A percentile compares a stretch with the other conserved stretches of the same genome.
Evolutionary conservation across 306 rosid genomes (phyloP).

Genomic region (Datisca glomerata): DNA sequence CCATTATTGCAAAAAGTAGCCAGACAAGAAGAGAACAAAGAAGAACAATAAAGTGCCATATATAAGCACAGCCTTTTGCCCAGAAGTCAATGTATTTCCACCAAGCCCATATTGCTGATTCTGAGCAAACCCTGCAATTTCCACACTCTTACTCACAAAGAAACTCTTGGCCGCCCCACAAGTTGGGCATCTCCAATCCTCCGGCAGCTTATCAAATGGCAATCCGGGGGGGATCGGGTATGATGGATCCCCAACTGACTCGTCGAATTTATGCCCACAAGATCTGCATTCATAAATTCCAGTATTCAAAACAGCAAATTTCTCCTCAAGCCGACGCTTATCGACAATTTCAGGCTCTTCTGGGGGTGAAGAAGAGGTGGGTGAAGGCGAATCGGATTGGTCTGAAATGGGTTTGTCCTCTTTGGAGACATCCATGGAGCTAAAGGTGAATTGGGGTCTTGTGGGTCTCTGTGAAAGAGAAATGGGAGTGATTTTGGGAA

Average conservation of each 20-base stretch:
- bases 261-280: constrained; percentile 83
- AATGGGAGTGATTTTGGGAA: constrained; percentile 12
- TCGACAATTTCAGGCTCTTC: constrained; percentile 21
- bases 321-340: constrained; percentile 69
- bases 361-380: background rate
- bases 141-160: constrained; percentile 81
- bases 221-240: constrained; percentile 79
- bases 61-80: constrained; percentile 76
- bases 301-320: constrained; percentile 75
- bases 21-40: constrained; percentile 68
- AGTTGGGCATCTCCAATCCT: constrained; percentile 92
- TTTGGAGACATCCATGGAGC: constrained; percentile 63
- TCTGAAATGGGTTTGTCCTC: constrained; percentile 54
- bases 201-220: constrained; percentile 68
- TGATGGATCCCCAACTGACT: constrained; percentile 69
- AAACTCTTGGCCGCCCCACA: constrained; percentile 88
- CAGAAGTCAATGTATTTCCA: constrained; percentile 76
- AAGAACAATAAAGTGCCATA: constrained; percentile 67
- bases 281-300: constrained; percentile 94
- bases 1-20: constrained; percentile 76
- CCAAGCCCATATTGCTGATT: constrained; percentile 93
- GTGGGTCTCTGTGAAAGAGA: constrained; percentile 14
- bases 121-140: constrained; percentile 90
- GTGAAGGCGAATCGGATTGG: constrained; percentile 15
- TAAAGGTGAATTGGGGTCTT: constrained; percentile 16